phyloP scores from a whole-genome alignment of 2,329 filamentous ascomycete genomes.

The Emydomyces testavorans region DNA sequence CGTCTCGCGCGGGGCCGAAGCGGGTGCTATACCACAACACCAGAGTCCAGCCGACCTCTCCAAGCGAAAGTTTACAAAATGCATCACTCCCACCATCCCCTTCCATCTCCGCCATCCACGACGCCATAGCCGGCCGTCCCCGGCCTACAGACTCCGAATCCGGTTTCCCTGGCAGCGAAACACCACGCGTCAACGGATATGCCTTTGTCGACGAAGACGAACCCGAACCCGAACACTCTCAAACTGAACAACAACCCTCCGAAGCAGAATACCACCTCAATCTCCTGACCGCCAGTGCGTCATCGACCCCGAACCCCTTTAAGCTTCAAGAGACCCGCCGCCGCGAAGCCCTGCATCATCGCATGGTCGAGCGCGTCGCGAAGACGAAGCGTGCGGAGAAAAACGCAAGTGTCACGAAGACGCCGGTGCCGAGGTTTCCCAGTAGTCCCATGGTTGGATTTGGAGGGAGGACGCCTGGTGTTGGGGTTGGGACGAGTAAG shows the following conservation, averaged over 20 bases:
- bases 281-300: conserved; percentile 22
- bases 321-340: conserved; percentile 61
- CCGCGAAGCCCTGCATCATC: conserved; percentile 70
- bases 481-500: conserved; percentile 18
- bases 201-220: conserved; percentile 77
- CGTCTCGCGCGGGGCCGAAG: conserved; percentile 64
- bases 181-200: conserved; percentile 85
- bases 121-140: conserved; percentile 66
- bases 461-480: conserved; percentile 22
- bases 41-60: conserved; percentile 49
- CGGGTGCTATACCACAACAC: conserved; percentile 74
- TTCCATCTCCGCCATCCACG: conserved; percentile 70
- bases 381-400: conserved; percentile 56
- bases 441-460: conserved; percentile 32
- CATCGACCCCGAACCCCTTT: conserved; percentile 61
- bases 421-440: conserved; percentile 30
- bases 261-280: conserved; percentile 36
- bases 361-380: conserved; percentile 73
- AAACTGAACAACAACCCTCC: conserved; percentile 34
- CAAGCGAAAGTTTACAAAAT: conserved; percentile 21
- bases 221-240: conserved; percentile 26
- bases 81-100: conserved; percentile 57
- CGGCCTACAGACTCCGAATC: conserved; percentile 51
- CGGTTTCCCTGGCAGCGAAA: conserved; percentile 57
- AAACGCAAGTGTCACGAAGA: conserved; percentile 49